Percentiles rank a stretch among this genome's conserved stretches.
These are phyloP conservation scores for Lactarius deliciosus DNA, from an alignment of 768 basidiomycete genomes.

Conservation along the genomic window DNA sequence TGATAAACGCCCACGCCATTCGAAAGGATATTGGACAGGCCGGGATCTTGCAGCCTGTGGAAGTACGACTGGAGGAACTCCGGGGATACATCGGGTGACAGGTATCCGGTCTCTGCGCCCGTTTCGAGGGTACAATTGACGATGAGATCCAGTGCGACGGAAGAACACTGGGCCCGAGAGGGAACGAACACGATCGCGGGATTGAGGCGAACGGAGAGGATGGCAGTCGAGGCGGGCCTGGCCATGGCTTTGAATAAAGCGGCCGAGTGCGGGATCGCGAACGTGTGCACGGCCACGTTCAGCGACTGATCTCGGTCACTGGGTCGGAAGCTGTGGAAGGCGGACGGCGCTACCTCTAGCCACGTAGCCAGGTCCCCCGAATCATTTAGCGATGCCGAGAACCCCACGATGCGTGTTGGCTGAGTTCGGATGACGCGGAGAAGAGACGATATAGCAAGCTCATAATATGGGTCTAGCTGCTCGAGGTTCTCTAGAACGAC, in stretches of 20 bases:
- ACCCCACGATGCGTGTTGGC: constrained; percentile 72
- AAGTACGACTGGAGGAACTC: constrained; percentile 61
- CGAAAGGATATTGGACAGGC: constrained; percentile 68
- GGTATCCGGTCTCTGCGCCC: constrained; percentile 66
- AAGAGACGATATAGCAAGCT: constrained; percentile 75
- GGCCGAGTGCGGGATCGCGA: constrained; percentile 83
- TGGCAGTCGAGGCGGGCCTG: constrained; percentile 82
- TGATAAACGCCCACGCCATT: constrained; percentile 91
- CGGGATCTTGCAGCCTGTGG: constrained; percentile 56
- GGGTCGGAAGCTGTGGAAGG: constrained; percentile 76
- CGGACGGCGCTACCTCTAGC: constrained; percentile 66
- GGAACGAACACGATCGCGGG: constrained; percentile 85
- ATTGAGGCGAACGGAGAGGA: constrained; percentile 49
- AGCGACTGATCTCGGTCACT: constrained; percentile 82
- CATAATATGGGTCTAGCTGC: constrained; percentile 76
- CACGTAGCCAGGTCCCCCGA: constrained; percentile 78
- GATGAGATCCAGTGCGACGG: constrained; percentile 78
- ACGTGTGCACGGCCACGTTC: constrained; percentile 64
- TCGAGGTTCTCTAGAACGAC: constrained; percentile 86
- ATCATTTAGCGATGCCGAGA: constrained; percentile 78
- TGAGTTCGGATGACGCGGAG: constrained; percentile 60
- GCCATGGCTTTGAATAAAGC: constrained; percentile 90
- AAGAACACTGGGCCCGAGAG: constrained; percentile 70
- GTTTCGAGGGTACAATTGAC: constrained; percentile 82
- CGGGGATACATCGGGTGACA: constrained; percentile 48